Evolutionary conservation across 2,329 filamentous ascomycete genomes (phyloP).

Genomic region (Aspergillus transmontanensis): DNA sequence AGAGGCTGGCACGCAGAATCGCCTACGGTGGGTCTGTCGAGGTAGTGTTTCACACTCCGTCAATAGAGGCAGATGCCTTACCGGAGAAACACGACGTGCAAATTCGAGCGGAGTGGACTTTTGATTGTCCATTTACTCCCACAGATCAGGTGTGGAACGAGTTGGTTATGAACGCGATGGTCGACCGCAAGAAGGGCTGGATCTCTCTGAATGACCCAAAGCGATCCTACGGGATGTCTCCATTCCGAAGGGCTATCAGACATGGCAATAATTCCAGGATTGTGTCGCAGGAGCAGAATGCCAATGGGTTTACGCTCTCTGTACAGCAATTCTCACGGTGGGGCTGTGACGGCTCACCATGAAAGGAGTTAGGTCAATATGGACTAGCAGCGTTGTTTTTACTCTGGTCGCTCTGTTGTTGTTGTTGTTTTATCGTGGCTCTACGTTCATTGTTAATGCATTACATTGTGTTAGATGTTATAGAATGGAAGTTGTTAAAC

Average conservation of each 20-base stretch:
- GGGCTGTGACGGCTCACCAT: not conserved
- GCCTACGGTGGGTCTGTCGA: conserved; percentile 1
- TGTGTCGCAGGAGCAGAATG: conserved; percentile 2
- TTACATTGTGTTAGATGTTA: not conserved
- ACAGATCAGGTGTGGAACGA: not conserved
- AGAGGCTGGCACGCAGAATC: not conserved
- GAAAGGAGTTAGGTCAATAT: not conserved
- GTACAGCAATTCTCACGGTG: not conserved
- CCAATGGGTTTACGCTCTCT: not conserved
- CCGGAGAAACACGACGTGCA: not conserved
- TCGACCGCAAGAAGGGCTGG: conserved; percentile 4
- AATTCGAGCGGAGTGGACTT: conserved; percentile 5
- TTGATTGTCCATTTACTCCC: not conserved
- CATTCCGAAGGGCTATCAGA: conserved; percentile 6
- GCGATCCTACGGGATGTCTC: conserved; percentile 4
- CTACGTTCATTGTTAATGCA: not conserved
- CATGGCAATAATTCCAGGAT: not conserved
- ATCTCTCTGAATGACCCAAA: not conserved
- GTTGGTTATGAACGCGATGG: conserved; percentile 6
- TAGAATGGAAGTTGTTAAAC: not conserved
- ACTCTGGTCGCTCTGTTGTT: not conserved
- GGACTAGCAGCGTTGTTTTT: not conserved
- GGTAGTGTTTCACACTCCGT: not conserved
- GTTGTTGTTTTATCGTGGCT: not conserved
- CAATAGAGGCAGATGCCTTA: conserved; percentile 4